phyloP scores from a whole-genome alignment of 2,329 filamentous ascomycete genomes.

The Sphaceloma murrayae region DNA sequence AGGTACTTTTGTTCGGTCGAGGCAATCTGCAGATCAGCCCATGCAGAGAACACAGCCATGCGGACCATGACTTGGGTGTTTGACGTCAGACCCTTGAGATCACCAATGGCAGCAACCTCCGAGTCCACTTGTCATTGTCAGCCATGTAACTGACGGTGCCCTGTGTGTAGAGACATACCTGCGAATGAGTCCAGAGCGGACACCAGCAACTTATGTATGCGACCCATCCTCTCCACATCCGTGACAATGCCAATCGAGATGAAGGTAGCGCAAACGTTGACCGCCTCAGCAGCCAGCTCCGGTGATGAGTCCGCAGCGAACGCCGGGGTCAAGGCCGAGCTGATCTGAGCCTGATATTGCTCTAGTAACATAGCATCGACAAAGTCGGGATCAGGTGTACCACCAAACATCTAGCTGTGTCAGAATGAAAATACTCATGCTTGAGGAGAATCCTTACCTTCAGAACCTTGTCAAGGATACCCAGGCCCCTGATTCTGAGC shows the following conservation, averaged over 20 bases:
- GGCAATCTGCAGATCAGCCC: constrained; percentile 93
- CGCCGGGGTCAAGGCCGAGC: constrained; percentile 87
- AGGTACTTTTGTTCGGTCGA: constrained; percentile 88
- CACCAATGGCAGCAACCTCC: constrained; percentile 80
- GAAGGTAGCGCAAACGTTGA: constrained; percentile 96
- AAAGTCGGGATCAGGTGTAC: constrained; percentile 91
- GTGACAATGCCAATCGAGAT: constrained; percentile 96
- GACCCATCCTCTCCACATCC: constrained; percentile 96
- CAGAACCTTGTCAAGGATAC: constrained; percentile 85
- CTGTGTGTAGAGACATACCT: no score
- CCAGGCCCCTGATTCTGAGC: constrained; percentile 79
- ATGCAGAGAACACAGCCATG: constrained; percentile 91
- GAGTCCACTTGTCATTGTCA: constrained; percentile 78
- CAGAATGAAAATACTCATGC: neutral
- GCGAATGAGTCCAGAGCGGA: constrained; percentile 88
- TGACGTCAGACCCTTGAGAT: constrained; percentile 82
- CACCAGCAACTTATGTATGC: constrained; percentile 88
- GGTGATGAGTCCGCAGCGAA: constrained; percentile 94
- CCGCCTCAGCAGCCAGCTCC: constrained; percentile 87
- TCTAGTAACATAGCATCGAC: constrained; percentile 93
- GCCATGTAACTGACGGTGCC: no score
- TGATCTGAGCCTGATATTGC: constrained; percentile 97
- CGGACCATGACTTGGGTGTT: constrained; percentile 99
- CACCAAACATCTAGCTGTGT: constrained; percentile 65
- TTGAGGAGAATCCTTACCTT: constrained; percentile 42